These are phyloP conservation scores for Gossypium schwendimanii DNA, from an alignment of 441 rosid genomes.

Conservation along the genomic window DNA sequence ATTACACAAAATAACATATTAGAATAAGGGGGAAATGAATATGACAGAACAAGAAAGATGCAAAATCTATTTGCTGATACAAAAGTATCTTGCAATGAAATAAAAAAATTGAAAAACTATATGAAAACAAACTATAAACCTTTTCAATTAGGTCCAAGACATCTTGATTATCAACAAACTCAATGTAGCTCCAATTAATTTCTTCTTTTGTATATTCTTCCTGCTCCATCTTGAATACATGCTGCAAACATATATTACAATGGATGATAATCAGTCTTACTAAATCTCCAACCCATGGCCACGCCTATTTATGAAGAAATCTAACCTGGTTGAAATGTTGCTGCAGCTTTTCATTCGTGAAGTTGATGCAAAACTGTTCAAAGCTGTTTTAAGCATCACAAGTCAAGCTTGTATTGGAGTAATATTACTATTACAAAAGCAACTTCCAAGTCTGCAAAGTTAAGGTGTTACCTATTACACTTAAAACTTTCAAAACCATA, in stretches of 20 bases:
- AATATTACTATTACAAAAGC: neutral
- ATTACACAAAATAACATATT: neutral
- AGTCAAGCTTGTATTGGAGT: neutral
- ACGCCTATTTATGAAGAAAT: slow-evolving; percentile 11
- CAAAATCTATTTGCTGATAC: neutral
- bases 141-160: slow-evolving; percentile 96
- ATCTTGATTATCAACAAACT: slow-evolving; percentile 98
- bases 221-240: slow-evolving; percentile 99
- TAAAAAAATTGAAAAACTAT: neutral
- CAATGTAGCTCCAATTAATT: slow-evolving; percentile 99
- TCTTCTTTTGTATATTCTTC: slow-evolving; percentile 98
- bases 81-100: neutral
- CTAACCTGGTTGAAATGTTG: slow-evolving; percentile 98
- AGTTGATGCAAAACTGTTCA: slow-evolving; percentile 99
- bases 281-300: slow-evolving; percentile 10
- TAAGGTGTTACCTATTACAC: slow-evolving; percentile 64
- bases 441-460: slow-evolving; percentile 5
- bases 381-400: slow-evolving; percentile 40
- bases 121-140: slow-evolving; percentile 33
- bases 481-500: slow-evolving; percentile 99
- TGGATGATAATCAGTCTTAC: slow-evolving; percentile 9
- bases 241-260: slow-evolving; percentile 47
- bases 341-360: slow-evolving; percentile 98
- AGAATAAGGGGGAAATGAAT: neutral
- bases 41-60: neutral